Percentiles rank a stretch among this genome's conserved stretches.
Conservation (phyloP, 78 protist species). For the Creolimax fragrantissima region DNA sequence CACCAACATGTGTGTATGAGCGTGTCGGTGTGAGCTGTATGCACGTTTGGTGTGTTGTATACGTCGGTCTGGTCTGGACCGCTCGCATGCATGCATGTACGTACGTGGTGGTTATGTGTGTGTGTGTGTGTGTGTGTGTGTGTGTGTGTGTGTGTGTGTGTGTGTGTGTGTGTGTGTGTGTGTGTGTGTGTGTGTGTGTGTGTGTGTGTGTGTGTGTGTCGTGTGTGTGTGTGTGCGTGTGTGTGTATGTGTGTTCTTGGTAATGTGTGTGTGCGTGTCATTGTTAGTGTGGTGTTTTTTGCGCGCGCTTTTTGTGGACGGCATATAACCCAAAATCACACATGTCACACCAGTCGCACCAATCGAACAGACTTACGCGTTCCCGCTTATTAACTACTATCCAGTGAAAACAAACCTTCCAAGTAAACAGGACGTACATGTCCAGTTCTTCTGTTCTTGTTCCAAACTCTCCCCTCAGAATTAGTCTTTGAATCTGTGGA, state of each 20-base stretch:
- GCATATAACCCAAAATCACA: no score
- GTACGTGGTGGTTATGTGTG: background rate
- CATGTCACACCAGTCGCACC: no score
- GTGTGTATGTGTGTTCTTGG: background rate
- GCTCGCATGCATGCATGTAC: background rate
- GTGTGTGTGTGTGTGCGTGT: constrained; percentile 3
- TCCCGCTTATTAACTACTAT: no score
- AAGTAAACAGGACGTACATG: no score
- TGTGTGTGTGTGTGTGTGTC: background rate
- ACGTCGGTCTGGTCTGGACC: background rate
- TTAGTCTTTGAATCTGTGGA: background rate
- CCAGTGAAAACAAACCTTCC: no score
- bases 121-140: constrained; percentile 9
- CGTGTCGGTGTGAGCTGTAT: background rate
- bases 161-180: background rate
- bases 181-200: background rate
- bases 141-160: constrained; percentile 8
- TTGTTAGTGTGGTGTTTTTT: background rate
- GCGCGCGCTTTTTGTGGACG: no score
- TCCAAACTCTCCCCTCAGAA: no score
- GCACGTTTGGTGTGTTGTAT: background rate
- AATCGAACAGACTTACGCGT: no score
- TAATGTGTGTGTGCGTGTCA: background rate
- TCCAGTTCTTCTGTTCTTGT: no score
- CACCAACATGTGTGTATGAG: background rate